Evolutionary conservation across 2,329 filamentous ascomycete genomes (phyloP), one percentile per base, ranked within the genome.

Genomic region (Epichloe bromicola): DNA sequence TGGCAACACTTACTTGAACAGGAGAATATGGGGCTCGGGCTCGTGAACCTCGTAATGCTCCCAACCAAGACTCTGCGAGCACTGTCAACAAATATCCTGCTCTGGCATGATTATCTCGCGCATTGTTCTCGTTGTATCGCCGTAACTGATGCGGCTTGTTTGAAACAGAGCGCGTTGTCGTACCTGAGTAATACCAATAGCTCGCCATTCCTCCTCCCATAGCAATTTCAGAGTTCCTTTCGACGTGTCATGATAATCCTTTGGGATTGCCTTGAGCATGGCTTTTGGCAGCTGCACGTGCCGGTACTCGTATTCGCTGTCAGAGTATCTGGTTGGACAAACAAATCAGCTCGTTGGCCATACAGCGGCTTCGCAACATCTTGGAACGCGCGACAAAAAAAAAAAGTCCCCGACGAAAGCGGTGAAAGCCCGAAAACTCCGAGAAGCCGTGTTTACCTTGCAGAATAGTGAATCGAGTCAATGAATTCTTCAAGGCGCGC

Each of bases 41-140:
- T 97, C 93, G 68, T 98, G 93, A 50, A 98, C 93, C 70, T 98
- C 93, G 67, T 98, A 98, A 69, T 98, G 93, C 68, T 97, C 91
- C 93, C 93, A 98, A 52, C 93, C 93, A 62, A 98, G 75, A 74
- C 91, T 97, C 90, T 97, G 65, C 47, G 34, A 39, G 19, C 37
- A 10, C 15, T 30, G 52, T 53, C 30, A 53, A 37, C 46, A 26
- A 42, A 1, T 15, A n/a, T 41, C 15, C n/a, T 14, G 26, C 7
- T 15, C 34, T 40, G 6, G 19, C 4, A 30, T 36, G 49, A 36
- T n/a, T 6, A 6, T n/a, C 15, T 42, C 43, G 30, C 15, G 45
- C 17, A 12, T 33, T 20, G 36, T 30, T 37, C 17, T 41, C 46
- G 23, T 26, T 26, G 23, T 14, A 38, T 30, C 36, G 49, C 26